phyloP scores from a whole-genome alignment of 805 yeast species.

The Candida xiaguanensis region DNA sequence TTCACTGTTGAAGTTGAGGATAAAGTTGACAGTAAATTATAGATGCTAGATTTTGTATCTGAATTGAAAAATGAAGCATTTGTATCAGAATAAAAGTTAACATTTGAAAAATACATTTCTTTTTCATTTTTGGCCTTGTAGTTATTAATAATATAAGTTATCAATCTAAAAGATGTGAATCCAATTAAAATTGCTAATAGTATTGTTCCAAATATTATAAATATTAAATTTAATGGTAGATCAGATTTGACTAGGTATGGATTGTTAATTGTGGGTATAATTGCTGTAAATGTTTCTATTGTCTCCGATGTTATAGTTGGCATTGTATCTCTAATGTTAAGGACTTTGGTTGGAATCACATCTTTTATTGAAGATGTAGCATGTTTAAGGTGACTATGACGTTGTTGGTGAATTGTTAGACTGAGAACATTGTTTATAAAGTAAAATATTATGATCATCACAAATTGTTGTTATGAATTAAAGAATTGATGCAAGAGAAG shows the following conservation, averaged over 20 bases:
- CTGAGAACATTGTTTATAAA: background rate
- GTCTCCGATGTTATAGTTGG: background rate
- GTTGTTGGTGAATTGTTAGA: background rate
- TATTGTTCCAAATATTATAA: constrained; percentile 40
- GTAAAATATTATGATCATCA: background rate
- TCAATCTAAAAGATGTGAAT: constrained; percentile 17
- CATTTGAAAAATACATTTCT: constrained; percentile 22
- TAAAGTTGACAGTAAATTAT: constrained; percentile 1
- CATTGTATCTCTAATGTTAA: background rate
- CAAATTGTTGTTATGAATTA: background rate
- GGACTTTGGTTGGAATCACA: background rate
- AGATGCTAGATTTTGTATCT: background rate
- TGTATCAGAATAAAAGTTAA: background rate
- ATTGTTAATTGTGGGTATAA: constrained; percentile 13
- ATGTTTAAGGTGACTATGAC: background rate
- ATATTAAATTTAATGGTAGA: constrained; percentile 36
- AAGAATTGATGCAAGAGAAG: background rate
- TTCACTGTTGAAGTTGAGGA: constrained; percentile 2
- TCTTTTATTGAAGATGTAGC: background rate
- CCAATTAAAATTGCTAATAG: constrained; percentile 19
- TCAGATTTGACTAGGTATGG: constrained; percentile 27
- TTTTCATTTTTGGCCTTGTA: constrained; percentile 26
- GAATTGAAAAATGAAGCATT: background rate
- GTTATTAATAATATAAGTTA: constrained; percentile 21
- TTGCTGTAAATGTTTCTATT: background rate